These are phyloP conservation scores for Prunus dulcis DNA, from an alignment of 306 rosid genomes.

Conservation along the genomic window DNA sequence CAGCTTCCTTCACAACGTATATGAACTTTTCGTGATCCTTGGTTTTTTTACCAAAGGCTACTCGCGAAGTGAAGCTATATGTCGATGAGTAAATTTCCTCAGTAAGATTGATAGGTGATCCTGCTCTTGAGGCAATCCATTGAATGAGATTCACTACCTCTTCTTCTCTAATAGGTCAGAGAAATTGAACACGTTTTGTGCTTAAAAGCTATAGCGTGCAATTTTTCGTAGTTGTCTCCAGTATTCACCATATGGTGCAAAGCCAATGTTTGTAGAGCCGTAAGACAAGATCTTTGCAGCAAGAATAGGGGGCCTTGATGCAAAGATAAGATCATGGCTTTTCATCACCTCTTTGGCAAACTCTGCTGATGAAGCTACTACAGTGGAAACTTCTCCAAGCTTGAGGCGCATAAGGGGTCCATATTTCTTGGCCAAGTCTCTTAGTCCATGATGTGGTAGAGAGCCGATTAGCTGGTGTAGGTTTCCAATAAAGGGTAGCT, in stretches of 20 bases:
- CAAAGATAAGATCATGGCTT: too few species aligned
- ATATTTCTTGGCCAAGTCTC: too few species aligned
- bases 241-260: background rate
- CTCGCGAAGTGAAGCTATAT: constrained; percentile 15
- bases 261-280: background rate
- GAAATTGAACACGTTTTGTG: constrained; percentile 8
- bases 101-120: constrained; percentile 18
- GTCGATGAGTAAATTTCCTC: constrained; percentile 6
- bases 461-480: too few species aligned
- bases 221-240: constrained; percentile 15
- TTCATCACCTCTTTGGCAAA: too few species aligned
- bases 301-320: constrained; percentile 21
- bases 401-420: too few species aligned
- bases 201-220: constrained; percentile 28
- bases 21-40: constrained; percentile 23
- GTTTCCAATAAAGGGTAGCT: constrained; percentile 27
- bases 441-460: too few species aligned
- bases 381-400: too few species aligned
- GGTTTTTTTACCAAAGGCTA: constrained; percentile 26
- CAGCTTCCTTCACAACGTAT: background rate
- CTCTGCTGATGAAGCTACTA: too few species aligned
- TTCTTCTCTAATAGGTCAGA: constrained; percentile 23
- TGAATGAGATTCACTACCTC: constrained; percentile 15
- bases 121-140: constrained; percentile 6
- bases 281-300: background rate